Percentiles rank a stretch among this genome's conserved stretches.
phyloP scores from a whole-genome alignment of 2,329 filamentous ascomycete species.

The Cadophora sp. region DNA sequence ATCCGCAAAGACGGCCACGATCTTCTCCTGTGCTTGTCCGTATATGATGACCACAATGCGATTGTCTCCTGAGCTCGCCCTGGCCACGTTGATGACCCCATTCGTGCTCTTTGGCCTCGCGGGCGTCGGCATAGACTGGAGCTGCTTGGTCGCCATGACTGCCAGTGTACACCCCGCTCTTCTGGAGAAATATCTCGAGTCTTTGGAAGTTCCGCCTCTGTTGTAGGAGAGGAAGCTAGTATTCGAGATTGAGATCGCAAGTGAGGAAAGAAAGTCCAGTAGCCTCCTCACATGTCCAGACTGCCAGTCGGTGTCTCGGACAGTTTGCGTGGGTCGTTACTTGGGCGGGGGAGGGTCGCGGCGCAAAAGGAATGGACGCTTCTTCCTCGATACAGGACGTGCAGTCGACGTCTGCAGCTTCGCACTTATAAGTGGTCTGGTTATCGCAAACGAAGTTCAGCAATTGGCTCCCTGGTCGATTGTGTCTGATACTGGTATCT shows the following conservation, averaged over 20 bases:
- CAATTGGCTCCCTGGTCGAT: constrained; percentile 31
- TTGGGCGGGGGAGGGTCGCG: constrained; percentile 12
- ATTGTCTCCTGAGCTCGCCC: constrained; percentile 54
- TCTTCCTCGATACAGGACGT: not conserved
- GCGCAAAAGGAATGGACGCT: constrained; percentile 22
- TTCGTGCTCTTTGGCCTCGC: constrained; percentile 49
- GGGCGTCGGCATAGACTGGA: constrained; percentile 57
- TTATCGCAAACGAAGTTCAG: constrained; percentile 25
- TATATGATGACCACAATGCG: constrained; percentile 72
- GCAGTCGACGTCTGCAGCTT: constrained; percentile 12
- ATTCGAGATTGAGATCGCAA: constrained; percentile 22
- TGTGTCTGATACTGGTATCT: constrained; percentile 30
- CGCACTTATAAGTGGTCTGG: constrained; percentile 25
- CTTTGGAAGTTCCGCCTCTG: constrained; percentile 15
- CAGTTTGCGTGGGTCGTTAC: constrained; percentile 13
- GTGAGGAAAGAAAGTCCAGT: constrained; percentile 29
- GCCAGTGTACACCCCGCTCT: constrained; percentile 7
- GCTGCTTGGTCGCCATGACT: constrained; percentile 53
- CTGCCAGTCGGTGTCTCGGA: constrained; percentile 24
- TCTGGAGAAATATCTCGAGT: constrained; percentile 23
- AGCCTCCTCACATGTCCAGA: constrained; percentile 32
- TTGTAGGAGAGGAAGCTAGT: not conserved
- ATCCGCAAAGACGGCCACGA: constrained; percentile 78
- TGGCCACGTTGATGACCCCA: constrained; percentile 45
- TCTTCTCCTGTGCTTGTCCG: constrained; percentile 73